Base-by-base conservation (phyloP, 176 grass and related monocot species). In the Zoysia japonica region DNA sequence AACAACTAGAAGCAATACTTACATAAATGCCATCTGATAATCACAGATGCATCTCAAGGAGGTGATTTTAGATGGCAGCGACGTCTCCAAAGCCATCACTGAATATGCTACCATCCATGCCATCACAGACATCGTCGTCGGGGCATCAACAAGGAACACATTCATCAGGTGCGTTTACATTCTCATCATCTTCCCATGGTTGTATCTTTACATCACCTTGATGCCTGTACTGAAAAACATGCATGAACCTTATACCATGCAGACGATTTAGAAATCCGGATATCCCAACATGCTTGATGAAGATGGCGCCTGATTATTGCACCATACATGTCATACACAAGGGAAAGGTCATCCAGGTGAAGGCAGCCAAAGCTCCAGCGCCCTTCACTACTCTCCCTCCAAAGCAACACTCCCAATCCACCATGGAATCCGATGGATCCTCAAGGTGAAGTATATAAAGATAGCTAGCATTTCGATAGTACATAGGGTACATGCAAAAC, bases 311-410 rank as follows among this genome's bases (percentile, higher is more conserved):
- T 7, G 92, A 98, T 16, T 94, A 90, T 68, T 98, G 92, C 78
- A 86, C 91, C 5, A 90, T 98, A 53, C 89, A 98, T 77, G 95
- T 98, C 61, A 91, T 94, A 75, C 81, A 87, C 75, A 98, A 94
- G 83, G 87, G 85, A 41, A 98, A 92, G 75, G 83, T 78, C 47
- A 68, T 94, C 67, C 89, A 77, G 77, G 74, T 88, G 60, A 94
- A 89, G 86, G 57, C 92, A 75, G 88, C 87, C 17, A 94, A 89
- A 94, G 62, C 43, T 67, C 77, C 85, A 45, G 72, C 67, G 47
- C 78, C 84, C 17, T 85, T 79, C 74, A 75, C 12, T 64, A 76
- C 68, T 80, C 74, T 87, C 35, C 89, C 88, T 65, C 90, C 92
- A 50, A 90, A 85, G 61, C 78, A 90, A 54, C 19, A 39, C 16